phyloP scores from a whole-genome alignment of 2,329 filamentous ascomycete species.

The Podosphaera fusca region DNA sequence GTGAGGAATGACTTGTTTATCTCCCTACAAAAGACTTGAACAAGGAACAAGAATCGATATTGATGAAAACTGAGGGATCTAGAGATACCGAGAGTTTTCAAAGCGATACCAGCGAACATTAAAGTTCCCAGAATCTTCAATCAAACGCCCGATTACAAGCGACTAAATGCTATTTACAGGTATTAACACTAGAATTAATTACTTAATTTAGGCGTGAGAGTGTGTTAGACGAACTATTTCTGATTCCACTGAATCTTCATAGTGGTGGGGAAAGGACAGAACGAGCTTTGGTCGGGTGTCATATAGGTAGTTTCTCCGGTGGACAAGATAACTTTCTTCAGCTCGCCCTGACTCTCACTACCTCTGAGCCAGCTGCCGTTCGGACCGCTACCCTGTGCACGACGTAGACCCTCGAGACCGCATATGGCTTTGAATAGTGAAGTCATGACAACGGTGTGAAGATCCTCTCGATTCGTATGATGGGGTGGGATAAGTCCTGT shows the following conservation, averaged over 20 bases:
- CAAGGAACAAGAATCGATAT: too few species aligned
- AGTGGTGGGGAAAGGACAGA: conserved; percentile 24
- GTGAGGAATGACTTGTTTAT: too few species aligned
- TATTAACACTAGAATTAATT: too few species aligned
- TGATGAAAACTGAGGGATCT: too few species aligned
- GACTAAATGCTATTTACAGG: too few species aligned
- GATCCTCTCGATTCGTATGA: conserved; percentile 35
- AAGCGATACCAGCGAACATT: too few species aligned
- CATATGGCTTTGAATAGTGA: conserved; percentile 16
- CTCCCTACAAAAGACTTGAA: too few species aligned
- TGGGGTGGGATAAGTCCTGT: conserved; percentile 39
- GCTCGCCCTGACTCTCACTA: conserved; percentile 16
- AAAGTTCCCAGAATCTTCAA: too few species aligned
- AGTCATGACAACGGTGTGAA: conserved; percentile 36
- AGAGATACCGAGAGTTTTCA: too few species aligned
- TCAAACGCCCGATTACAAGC: too few species aligned
- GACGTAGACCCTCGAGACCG: conserved; percentile 8
- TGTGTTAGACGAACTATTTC: background rate
- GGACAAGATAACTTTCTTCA: conserved; percentile 8
- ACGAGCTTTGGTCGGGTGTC: conserved; percentile 38
- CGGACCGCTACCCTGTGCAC: conserved; percentile 6
- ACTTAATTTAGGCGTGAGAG: too few species aligned
- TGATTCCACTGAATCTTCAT: conserved; percentile 15
- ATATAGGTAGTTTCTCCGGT: conserved; percentile 26
- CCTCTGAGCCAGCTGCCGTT: conserved; percentile 3